Evolutionary conservation across 2,329 filamentous ascomycete genomes (phyloP).

Genomic region (Penicillium sp.): DNA sequence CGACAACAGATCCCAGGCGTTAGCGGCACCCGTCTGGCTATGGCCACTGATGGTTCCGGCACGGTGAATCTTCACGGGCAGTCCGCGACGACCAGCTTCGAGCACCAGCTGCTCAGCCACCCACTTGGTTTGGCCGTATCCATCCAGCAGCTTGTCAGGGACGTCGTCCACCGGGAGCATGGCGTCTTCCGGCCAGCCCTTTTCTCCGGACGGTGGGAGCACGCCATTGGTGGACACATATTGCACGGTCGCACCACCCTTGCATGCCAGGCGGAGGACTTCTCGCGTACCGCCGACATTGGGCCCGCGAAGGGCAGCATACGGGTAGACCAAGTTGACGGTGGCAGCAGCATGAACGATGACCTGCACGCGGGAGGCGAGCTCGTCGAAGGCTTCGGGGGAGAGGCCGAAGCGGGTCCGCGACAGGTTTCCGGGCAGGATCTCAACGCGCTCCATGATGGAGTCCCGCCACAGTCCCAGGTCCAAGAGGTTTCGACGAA

Average conservation of each 20-base stretch:
- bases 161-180: conserved; percentile 62
- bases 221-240: conserved; percentile 76
- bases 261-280: conserved; percentile 60
- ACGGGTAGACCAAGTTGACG: conserved; percentile 73
- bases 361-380: conserved; percentile 59
- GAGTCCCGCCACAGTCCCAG: conserved; percentile 68
- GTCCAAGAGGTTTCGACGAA: conserved; percentile 69
- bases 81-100: conserved; percentile 58
- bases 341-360: conserved; percentile 70
- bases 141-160: conserved; percentile 59
- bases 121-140: conserved; percentile 75
- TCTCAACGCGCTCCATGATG: conserved; percentile 68
- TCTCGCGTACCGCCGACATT: conserved; percentile 74
- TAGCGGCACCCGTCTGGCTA: conserved; percentile 69
- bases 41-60: conserved; percentile 72
- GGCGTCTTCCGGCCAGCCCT: conserved; percentile 62
- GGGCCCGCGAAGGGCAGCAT: conserved; percentile 62
- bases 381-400: conserved; percentile 54
- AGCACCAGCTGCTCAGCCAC: conserved; percentile 66
- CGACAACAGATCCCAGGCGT: conserved; percentile 68
- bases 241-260: conserved; percentile 62
- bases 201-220: conserved; percentile 54
- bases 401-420: conserved; percentile 60
- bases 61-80: conserved; percentile 65
- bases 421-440: conserved; percentile 64